These are phyloP conservation scores for Talaromyces rugulosus DNA, from an alignment of 2,329 filamentous ascomycete species.

Conservation along the genomic window DNA sequence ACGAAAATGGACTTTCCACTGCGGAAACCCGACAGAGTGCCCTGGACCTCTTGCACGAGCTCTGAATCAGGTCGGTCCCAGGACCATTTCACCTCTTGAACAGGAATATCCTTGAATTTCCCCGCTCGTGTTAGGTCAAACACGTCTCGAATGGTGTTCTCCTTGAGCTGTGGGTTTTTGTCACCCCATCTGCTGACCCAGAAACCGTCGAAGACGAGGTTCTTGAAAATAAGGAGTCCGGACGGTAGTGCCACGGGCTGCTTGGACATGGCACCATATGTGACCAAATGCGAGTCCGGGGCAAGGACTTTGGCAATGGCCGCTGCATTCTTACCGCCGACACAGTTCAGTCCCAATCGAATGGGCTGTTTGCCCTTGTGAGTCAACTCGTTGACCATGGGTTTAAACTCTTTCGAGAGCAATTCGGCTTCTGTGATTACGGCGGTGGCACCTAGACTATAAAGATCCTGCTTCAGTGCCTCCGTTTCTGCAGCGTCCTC, in stretches of 20 bases:
- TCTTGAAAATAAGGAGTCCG: slow-evolving; percentile 86
- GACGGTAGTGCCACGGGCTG: slow-evolving; percentile 79
- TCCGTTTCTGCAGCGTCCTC: slow-evolving; percentile 61
- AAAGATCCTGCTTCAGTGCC: slow-evolving; percentile 58
- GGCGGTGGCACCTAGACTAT: slow-evolving; percentile 57
- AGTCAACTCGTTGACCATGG: slow-evolving; percentile 63
- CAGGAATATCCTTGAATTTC: slow-evolving; percentile 76
- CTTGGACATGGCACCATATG: slow-evolving; percentile 92
- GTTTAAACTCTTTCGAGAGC: slow-evolving; percentile 38
- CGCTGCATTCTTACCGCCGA: slow-evolving; percentile 80
- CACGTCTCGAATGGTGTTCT: slow-evolving; percentile 78
- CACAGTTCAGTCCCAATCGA: slow-evolving; percentile 82
- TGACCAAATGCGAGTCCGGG: slow-evolving; percentile 71
- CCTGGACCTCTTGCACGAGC: slow-evolving; percentile 71
- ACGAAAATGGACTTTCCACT: slow-evolving; percentile 87
- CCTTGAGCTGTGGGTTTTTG: slow-evolving; percentile 66
- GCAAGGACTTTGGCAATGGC: slow-evolving; percentile 71
- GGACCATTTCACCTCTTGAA: slow-evolving; percentile 77
- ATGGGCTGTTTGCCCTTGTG: slow-evolving; percentile 67
- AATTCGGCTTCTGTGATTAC: slow-evolving; percentile 61
- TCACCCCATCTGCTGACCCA: slow-evolving; percentile 93
- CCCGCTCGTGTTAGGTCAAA: slow-evolving; percentile 69
- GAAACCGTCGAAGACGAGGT: slow-evolving; percentile 84
- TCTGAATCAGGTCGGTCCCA: slow-evolving; percentile 70
- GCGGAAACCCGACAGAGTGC: slow-evolving; percentile 77